Evolutionary conservation across 176 grass and related monocot species (phyloP).

Genomic region (Bromus sterilis): DNA sequence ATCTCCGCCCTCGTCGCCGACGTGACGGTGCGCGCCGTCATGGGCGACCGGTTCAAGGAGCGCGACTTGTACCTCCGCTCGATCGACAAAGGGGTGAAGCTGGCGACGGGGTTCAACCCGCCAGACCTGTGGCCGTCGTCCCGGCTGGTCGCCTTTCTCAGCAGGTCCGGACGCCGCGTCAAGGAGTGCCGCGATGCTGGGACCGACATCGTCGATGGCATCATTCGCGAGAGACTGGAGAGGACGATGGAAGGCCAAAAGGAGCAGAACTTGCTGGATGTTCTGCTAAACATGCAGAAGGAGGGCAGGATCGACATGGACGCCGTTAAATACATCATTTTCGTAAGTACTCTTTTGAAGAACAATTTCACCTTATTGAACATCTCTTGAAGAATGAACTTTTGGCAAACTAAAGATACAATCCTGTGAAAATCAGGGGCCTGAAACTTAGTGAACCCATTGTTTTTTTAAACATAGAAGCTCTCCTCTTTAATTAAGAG

Average conservation of each 20-base stretch:
- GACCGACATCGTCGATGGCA: slow-evolving; percentile 47
- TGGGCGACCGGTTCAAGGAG: slow-evolving; percentile 42
- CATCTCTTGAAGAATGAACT: too few species aligned
- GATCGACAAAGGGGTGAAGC: neutral
- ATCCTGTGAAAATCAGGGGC: too few species aligned
- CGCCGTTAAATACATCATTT: slow-evolving; percentile 36
- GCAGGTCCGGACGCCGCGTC: slow-evolving; percentile 10
- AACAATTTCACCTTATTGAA: neutral
- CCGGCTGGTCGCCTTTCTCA: slow-evolving; percentile 5
- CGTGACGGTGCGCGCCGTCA: slow-evolving; percentile 22
- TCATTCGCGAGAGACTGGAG: slow-evolving; percentile 39
- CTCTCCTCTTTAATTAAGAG: too few species aligned
- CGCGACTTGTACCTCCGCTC: slow-evolving; percentile 18
- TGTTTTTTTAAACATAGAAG: too few species aligned
- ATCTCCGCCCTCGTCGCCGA: slow-evolving; percentile 21
- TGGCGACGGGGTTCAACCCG: slow-evolving; percentile 20
- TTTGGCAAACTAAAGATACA: too few species aligned
- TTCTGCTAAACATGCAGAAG: slow-evolving; percentile 39
- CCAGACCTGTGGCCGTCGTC: slow-evolving; percentile 49
- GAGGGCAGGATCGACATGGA: slow-evolving; percentile 21
- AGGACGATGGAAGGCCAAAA: neutral
- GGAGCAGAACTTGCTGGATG: slow-evolving; percentile 27
- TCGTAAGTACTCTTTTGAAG: slow-evolving; percentile 23
- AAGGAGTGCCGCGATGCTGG: too few species aligned
- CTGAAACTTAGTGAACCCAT: too few species aligned